Conservation (phyloP, 2,329 filamentous ascomycete species). For the Epichloe scottii region DNA sequence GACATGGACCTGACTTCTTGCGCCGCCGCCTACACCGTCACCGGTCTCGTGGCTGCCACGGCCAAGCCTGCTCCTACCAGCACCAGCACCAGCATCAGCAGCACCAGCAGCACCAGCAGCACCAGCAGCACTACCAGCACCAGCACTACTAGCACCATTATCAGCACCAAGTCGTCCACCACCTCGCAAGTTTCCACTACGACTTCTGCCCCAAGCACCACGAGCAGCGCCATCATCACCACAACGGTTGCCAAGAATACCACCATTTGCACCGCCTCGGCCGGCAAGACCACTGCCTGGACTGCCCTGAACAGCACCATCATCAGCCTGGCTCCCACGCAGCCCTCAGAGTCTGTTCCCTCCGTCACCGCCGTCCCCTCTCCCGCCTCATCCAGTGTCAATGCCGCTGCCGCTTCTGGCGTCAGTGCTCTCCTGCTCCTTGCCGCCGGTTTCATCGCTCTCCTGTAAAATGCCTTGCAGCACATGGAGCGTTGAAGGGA, state of each 20-base stretch:
- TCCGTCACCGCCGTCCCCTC: slow-evolving; percentile 8
- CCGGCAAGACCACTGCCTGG: slow-evolving; percentile 18
- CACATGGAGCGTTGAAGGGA: background rate
- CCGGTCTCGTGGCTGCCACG: slow-evolving; percentile 28
- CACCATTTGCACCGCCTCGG: background rate
- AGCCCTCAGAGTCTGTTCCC: slow-evolving; percentile 11
- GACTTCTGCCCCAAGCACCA: slow-evolving; percentile 14
- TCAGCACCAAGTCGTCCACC: slow-evolving; percentile 11
- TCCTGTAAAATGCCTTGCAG: slow-evolving; percentile 17
- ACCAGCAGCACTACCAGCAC: slow-evolving; percentile 10
- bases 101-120: slow-evolving; percentile 12
- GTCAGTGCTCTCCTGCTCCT: slow-evolving; percentile 25
- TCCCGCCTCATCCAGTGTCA: slow-evolving; percentile 13
- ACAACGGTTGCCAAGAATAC: slow-evolving; percentile 6
- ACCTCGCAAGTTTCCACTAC: slow-evolving; percentile 14
- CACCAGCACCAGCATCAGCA: slow-evolving; percentile 16
- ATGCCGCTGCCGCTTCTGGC: slow-evolving; percentile 19
- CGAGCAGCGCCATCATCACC: slow-evolving; percentile 12
- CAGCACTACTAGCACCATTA: slow-evolving; percentile 14
- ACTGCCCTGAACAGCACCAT: slow-evolving; percentile 21
- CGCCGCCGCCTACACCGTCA: slow-evolving; percentile 38
- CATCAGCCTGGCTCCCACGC: slow-evolving; percentile 13
- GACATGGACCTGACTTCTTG: slow-evolving; percentile 40
- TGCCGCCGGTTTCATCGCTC: slow-evolving; percentile 23
- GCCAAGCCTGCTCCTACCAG: slow-evolving; percentile 18